A percentile compares a stretch with the other conserved stretches of the same genome.
These are phyloP conservation scores for Paramyrothecium roridum DNA, from an alignment of 2,329 filamentous ascomycete genomes.

Conservation along the genomic window DNA sequence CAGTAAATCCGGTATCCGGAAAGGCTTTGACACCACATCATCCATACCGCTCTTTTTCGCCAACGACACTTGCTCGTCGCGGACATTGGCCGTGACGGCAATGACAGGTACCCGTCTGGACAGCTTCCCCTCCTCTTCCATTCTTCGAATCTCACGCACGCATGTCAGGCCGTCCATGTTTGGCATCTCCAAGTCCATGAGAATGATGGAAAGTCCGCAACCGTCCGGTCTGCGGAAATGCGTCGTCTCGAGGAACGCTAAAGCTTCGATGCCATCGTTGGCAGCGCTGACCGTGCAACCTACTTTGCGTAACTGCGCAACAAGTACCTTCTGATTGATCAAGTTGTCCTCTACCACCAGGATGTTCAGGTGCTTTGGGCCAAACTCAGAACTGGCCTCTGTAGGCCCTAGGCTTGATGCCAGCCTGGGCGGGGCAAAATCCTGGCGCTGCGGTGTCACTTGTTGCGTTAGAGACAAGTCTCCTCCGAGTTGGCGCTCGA, in stretches of 20 bases:
- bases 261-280: constrained; percentile 58
- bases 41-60: constrained; percentile 39
- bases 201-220: constrained; percentile 30
- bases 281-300: constrained; percentile 58
- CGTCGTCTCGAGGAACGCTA: constrained; percentile 33
- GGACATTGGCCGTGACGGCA: constrained; percentile 44
- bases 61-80: constrained; percentile 41
- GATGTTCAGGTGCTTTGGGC: constrained; percentile 41
- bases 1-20: constrained; percentile 48
- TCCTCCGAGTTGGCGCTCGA: not conserved
- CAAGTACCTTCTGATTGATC: constrained; percentile 65
- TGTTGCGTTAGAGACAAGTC: not conserved
- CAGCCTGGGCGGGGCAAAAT: not conserved
- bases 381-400: not conserved
- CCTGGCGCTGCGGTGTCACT: not conserved
- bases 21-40: constrained; percentile 57
- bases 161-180: constrained; percentile 45
- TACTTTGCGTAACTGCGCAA: constrained; percentile 61
- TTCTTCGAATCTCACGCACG: constrained; percentile 33
- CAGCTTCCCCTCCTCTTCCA: constrained; percentile 29
- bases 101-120: constrained; percentile 37
- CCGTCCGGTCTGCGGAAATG: constrained; percentile 20
- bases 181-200: constrained; percentile 49
- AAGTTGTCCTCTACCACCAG: constrained; percentile 66
- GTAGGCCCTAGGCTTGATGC: not conserved